Conservation (phyloP, 306 rosid genomes). For the Sesbania bispinosa region DNA sequence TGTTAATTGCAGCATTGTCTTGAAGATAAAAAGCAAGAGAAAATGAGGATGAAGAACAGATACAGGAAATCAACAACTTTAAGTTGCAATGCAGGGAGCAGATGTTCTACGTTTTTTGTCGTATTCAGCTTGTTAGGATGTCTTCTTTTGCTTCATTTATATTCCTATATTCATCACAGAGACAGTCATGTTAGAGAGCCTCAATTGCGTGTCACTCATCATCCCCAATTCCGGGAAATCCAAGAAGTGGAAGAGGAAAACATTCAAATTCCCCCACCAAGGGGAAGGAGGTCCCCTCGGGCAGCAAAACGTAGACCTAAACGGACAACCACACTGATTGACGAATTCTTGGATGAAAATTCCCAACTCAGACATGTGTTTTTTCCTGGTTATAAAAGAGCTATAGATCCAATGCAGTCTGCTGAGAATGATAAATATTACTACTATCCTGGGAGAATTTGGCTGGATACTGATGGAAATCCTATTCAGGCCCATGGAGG, state of each 20-base stretch:
- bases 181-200: constrained; percentile 34
- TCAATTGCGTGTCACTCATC: constrained; percentile 38
- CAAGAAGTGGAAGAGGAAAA: constrained; percentile 79
- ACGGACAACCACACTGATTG: constrained; percentile 65
- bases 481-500: constrained; percentile 99
- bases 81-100: constrained; percentile 75
- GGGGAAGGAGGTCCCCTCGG: constrained; percentile 91
- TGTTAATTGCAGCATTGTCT: constrained; percentile 64
- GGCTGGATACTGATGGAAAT: constrained; percentile 92
- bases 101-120: constrained; percentile 51
- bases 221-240: constrained; percentile 68
- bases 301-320: constrained; percentile 83
- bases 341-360: constrained; percentile 92
- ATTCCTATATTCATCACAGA: constrained; percentile 38
- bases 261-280: constrained; percentile 85
- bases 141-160: constrained; percentile 61
- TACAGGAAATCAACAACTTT: constrained; percentile 74
- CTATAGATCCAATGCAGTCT: constrained; percentile 58
- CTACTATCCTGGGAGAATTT: constrained; percentile 82
- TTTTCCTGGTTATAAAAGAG: constrained; percentile 67
- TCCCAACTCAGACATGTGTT: constrained; percentile 75
- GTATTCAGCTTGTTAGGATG: constrained; percentile 83
- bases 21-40: constrained; percentile 65
- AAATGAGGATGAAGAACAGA: constrained; percentile 88
- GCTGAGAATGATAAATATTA: constrained; percentile 55